phyloP scores from a whole-genome alignment of 306 rosid genomes.

The Nissolia schottii region DNA sequence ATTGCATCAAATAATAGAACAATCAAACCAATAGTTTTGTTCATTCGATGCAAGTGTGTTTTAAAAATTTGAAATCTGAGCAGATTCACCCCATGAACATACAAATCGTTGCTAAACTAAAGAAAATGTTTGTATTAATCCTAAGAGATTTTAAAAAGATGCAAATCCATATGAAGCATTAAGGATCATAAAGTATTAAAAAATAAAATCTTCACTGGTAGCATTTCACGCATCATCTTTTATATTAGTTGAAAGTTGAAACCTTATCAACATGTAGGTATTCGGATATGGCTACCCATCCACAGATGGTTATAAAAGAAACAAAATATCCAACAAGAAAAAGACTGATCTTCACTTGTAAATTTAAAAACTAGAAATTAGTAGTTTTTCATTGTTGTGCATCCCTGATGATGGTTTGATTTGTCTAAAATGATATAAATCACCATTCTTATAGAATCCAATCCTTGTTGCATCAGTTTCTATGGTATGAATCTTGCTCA shows the following conservation, averaged over 20 bases:
- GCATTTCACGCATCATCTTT: not conserved
- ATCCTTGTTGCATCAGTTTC: too few species aligned
- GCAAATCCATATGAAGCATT: not conserved
- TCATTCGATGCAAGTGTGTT: not conserved
- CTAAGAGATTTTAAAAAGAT: not conserved
- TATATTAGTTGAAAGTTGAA: not conserved
- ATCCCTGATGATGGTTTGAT: constrained; percentile 4
- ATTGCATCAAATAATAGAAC: not conserved
- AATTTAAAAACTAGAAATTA: not conserved
- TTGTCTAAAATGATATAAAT: constrained; percentile 30
- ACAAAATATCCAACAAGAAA: not conserved
- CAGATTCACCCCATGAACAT: not conserved
- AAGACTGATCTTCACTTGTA: not conserved
- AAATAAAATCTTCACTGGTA: not conserved
- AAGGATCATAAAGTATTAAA: not conserved
- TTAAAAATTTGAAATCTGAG: not conserved
- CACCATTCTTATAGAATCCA: constrained; percentile 42
- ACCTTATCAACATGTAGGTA: not conserved
- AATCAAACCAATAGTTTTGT: not conserved
- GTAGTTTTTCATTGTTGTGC: not conserved
- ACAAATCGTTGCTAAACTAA: not conserved
- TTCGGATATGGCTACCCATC: not conserved
- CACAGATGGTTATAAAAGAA: not conserved
- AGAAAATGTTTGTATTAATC: not conserved
- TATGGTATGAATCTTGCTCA: too few species aligned